phyloP scores from a whole-genome alignment of 331 rosid species.

The Quercus phellos region DNA sequence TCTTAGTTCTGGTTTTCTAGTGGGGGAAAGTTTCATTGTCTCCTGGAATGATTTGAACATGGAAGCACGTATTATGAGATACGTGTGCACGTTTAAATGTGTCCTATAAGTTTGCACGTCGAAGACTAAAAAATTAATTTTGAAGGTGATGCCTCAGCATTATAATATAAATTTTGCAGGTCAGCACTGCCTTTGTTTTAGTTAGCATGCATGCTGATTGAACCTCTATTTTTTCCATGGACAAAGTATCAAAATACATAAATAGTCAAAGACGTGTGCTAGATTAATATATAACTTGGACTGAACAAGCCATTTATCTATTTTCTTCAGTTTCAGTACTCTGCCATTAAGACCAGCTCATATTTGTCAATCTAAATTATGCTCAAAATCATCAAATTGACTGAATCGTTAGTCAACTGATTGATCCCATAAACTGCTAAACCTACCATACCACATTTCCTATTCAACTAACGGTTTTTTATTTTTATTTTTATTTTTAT shows the following conservation, averaged over 20 bases:
- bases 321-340: no score
- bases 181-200: background rate
- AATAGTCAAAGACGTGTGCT: no score
- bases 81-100: slow-evolving; percentile 34
- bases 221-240: background rate
- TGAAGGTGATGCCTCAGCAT: background rate
- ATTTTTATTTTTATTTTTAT: no score
- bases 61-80: slow-evolving; percentile 46
- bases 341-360: no score
- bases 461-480: background rate
- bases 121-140: background rate
- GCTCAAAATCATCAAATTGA: no score
- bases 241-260: background rate
- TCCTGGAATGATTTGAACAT: slow-evolving; percentile 25
- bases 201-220: background rate
- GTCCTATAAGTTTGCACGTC: background rate
- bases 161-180: background rate
- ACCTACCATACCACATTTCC: background rate
- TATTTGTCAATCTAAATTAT: no score
- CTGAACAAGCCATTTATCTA: no score
- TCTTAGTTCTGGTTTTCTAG: slow-evolving; percentile 23
- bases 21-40: background rate
- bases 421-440: no score
- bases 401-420: no score
- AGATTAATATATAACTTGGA: no score